Evolutionary conservation across 148 eudicot genomes (phyloP).

Genomic region (Chenopodium quinoa): DNA sequence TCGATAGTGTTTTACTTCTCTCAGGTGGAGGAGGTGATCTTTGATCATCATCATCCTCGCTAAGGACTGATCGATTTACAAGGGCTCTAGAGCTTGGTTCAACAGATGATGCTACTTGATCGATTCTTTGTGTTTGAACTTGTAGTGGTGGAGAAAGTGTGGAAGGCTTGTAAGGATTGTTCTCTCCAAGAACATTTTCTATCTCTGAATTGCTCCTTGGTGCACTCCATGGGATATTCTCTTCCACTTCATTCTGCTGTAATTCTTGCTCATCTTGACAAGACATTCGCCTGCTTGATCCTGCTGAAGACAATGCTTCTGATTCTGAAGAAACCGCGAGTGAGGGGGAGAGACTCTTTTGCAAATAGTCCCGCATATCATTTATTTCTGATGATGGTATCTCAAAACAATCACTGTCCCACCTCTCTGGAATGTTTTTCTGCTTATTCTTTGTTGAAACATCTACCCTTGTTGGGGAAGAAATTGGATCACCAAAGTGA

Average conservation of each 20-base stretch:
- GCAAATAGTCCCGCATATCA: not conserved
- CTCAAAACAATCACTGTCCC: constrained; percentile 38
- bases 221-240: constrained; percentile 7
- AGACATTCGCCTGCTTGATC: constrained; percentile 19
- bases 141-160: constrained; percentile 24
- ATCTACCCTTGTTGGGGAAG: not conserved
- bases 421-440: constrained; percentile 19
- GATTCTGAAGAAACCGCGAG: constrained; percentile 14
- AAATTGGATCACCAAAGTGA: constrained; percentile 5
- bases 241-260: constrained; percentile 1
- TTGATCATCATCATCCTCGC: constrained; percentile 15
- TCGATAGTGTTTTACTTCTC: constrained; percentile 30
- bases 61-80: constrained; percentile 16
- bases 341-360: constrained; percentile 2
- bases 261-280: constrained; percentile 12
- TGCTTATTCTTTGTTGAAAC: constrained; percentile 17
- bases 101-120: constrained; percentile 19
- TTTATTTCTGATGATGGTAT: constrained; percentile 22
- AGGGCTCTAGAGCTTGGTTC: constrained; percentile 28
- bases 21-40: constrained; percentile 22
- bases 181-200: constrained; percentile 17
- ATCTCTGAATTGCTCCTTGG: constrained; percentile 21
- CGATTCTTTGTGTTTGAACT: constrained; percentile 16
- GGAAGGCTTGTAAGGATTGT: constrained; percentile 24
- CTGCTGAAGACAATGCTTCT: constrained; percentile 21